Conservation (phyloP, 2,329 filamentous ascomycete genomes). For the Sclerotinia trifoliorum region DNA sequence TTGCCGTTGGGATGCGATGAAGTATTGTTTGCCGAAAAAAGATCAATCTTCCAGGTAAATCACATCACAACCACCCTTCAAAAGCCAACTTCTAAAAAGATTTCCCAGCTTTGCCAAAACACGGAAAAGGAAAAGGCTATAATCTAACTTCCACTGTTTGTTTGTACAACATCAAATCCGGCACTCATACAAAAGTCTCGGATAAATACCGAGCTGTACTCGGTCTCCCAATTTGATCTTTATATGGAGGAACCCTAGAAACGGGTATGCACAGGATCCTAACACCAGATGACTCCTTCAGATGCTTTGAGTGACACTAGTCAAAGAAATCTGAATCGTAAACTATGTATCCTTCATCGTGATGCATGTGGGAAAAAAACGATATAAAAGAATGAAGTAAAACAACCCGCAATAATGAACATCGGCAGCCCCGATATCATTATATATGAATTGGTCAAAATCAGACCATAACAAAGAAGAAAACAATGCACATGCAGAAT, state of each 20-base stretch:
- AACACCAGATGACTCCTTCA: background rate
- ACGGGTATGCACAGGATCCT: slow-evolving; percentile 16
- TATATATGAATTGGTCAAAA: background rate
- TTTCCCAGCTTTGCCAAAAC: background rate
- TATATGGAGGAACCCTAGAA: slow-evolving; percentile 2
- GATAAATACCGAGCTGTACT: slow-evolving; percentile 19
- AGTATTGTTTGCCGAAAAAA: background rate
- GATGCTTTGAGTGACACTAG: slow-evolving; percentile 12
- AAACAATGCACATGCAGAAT: background rate
- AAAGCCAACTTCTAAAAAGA: background rate
- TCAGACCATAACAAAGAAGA: background rate
- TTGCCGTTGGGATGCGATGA: background rate
- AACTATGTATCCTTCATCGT: background rate
- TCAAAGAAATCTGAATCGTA: background rate
- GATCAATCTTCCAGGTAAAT: background rate
- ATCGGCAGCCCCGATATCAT: background rate
- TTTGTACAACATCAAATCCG: slow-evolving; percentile 14
- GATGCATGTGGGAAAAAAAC: background rate
- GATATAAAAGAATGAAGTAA: background rate
- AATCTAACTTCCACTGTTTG: slow-evolving; percentile 2
- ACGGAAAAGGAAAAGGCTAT: background rate
- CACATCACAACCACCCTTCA: background rate
- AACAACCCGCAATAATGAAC: slow-evolving; percentile 1
- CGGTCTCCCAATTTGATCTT: slow-evolving; percentile 5
- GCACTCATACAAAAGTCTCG: slow-evolving; percentile 19